These are phyloP conservation scores for Suillus bovinus DNA, from an alignment of 768 basidiomycete genomes.

Conservation along the genomic window DNA sequence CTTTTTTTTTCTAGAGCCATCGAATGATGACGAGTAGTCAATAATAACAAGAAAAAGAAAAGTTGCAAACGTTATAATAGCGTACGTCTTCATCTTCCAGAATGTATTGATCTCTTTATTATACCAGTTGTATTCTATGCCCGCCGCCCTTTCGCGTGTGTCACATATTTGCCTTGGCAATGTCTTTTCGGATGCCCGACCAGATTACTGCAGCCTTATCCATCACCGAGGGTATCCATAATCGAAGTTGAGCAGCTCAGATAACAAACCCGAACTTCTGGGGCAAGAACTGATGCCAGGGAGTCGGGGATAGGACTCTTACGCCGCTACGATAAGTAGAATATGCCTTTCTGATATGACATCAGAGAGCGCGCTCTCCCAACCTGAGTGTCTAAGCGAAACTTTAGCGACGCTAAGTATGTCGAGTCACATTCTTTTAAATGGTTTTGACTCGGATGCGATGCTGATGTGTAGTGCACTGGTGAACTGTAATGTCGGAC, in stretches of 20 bases:
- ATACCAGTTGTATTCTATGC: background rate
- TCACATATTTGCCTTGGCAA: background rate
- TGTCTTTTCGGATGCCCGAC: background rate
- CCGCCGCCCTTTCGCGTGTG: background rate
- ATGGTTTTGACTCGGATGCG: background rate
- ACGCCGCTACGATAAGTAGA: background rate
- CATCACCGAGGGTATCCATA: background rate
- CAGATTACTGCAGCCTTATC: background rate
- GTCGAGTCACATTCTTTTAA: background rate
- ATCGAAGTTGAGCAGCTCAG: background rate
- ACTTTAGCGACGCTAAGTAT: too few relatives aligned
- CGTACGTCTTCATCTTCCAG: background rate
- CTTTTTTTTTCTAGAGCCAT: too few relatives aligned
- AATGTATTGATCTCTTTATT: background rate
- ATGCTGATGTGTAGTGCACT: background rate
- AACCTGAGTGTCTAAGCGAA: too few relatives aligned
- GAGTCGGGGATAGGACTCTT: background rate
- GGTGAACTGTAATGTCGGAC: background rate
- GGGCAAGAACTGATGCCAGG: background rate
- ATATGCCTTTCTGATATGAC: too few relatives aligned
- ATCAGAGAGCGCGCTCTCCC: too few relatives aligned
- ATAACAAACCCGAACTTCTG: background rate
- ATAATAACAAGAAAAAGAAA: background rate
- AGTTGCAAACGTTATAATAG: background rate
- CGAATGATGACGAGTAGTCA: background rate